phyloP scores from a whole-genome alignment of 208 protist genomes.

The Sergeia podlipaevii region DNA sequence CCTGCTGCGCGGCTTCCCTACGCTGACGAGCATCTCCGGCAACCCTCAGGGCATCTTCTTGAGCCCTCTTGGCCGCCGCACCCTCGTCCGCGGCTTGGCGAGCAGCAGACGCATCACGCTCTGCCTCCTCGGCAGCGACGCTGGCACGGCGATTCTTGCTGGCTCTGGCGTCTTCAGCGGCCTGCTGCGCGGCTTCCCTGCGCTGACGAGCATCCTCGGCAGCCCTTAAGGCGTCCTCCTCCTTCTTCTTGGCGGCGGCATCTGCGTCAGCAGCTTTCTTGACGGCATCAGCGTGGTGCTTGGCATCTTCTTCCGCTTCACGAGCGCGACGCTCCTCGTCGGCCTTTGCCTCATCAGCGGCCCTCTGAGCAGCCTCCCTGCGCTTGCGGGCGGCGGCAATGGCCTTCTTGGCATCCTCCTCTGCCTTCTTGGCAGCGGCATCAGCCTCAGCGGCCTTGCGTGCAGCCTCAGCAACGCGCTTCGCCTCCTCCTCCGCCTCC shows the following conservation, averaged over 20 bases:
- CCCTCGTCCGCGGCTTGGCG: neutral
- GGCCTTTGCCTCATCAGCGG: conserved; percentile 10
- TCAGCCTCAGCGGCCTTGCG: neutral
- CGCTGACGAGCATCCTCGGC: conserved; percentile 21
- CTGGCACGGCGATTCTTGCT: conserved; percentile 13
- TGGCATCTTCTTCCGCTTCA: conserved; percentile 17
- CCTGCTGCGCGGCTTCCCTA: conserved; percentile 7
- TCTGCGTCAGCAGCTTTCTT: neutral
- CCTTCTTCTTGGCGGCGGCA: conserved; percentile 14
- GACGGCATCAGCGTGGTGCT: too few species aligned
- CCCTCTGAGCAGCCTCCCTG: conserved; percentile 7
- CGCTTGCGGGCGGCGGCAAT: conserved; percentile 13
- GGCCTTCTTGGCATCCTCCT: conserved; percentile 18
- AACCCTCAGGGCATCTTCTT: conserved; percentile 13
- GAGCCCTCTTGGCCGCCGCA: too few species aligned
- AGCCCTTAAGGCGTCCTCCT: too few species aligned
- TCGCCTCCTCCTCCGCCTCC: neutral
- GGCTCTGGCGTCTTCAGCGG: conserved; percentile 10
- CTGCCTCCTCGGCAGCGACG: conserved; percentile 18
- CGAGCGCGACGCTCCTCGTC: conserved; percentile 16
- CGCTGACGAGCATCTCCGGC: conserved; percentile 14
- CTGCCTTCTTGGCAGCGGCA: conserved; percentile 10
- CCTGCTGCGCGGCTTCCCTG: conserved; percentile 8
- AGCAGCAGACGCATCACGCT: conserved; percentile 11
- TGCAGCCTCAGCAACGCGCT: neutral